A percentile compares a stretch with the other conserved stretches of the same genome.
phyloP scores from a whole-genome alignment of 2,329 filamentous ascomycete genomes.

The Macrophomina tecta region DNA sequence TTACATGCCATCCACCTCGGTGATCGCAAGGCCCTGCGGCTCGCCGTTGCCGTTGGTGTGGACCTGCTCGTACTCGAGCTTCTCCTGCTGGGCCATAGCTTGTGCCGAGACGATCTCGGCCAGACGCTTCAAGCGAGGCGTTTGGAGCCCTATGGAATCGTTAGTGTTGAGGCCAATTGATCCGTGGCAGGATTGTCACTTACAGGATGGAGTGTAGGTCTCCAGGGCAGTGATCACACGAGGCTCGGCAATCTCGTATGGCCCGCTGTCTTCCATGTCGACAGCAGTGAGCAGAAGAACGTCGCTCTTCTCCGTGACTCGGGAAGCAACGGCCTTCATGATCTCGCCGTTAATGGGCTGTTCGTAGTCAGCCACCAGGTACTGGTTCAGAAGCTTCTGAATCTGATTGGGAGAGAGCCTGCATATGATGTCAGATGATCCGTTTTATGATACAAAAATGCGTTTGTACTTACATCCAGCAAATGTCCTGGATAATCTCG shows the following conservation, averaged over 20 bases:
- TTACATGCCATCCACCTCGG: slow-evolving; percentile 52
- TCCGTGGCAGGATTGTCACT: slow-evolving; percentile 48
- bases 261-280: slow-evolving; percentile 98
- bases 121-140: slow-evolving; percentile 88
- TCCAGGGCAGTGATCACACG: slow-evolving; percentile 94
- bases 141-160: slow-evolving; percentile 78
- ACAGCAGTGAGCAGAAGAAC: slow-evolving; percentile 91
- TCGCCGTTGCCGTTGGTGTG: slow-evolving; percentile 37
- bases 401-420: slow-evolving; percentile 93
- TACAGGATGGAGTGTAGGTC: slow-evolving; percentile 97
- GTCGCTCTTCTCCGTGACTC: slow-evolving; percentile 98
- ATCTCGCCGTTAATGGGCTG: slow-evolving; percentile 99
- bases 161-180: not conserved
- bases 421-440: not conserved
- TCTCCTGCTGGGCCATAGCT: slow-evolving; percentile 94
- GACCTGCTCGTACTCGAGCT: slow-evolving; percentile 63
- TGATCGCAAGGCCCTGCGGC: slow-evolving; percentile 58
- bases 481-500: slow-evolving; percentile 99
- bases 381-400: slow-evolving; percentile 98
- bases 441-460: slow-evolving; percentile 56
- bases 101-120: slow-evolving; percentile 98
- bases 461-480: slow-evolving; percentile 76
- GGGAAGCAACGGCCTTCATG: slow-evolving; percentile 98
- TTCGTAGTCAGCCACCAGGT: slow-evolving; percentile 97
- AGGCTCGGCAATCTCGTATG: slow-evolving; percentile 97